phyloP scores from a whole-genome alignment of 2,329 filamentous ascomycete species.

The Claviceps sp. region DNA sequence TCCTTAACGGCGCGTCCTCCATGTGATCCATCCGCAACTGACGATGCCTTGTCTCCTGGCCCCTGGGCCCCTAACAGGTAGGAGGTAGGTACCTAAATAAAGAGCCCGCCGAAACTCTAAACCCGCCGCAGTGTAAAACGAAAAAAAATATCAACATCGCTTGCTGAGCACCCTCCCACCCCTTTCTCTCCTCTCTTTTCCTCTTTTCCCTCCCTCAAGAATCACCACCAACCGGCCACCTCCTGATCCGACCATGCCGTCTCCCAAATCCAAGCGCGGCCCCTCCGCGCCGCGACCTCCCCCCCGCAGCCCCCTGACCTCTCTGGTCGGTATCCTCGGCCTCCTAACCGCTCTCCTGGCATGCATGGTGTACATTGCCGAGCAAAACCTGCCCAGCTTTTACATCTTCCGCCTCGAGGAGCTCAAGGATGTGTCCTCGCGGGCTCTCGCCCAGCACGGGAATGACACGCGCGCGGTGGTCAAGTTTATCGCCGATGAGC shows the following conservation, averaged over 20 bases:
- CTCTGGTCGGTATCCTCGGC: constrained; percentile 34
- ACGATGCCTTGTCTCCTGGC: too few relatives aligned
- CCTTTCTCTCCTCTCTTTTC: background rate
- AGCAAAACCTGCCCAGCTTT: constrained; percentile 47
- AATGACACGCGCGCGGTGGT: constrained; percentile 63
- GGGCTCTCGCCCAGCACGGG: constrained; percentile 54
- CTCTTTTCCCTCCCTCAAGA: constrained; percentile 1
- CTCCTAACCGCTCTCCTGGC: constrained; percentile 41
- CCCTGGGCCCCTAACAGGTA: too few relatives aligned
- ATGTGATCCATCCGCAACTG: too few relatives aligned
- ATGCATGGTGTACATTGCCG: constrained; percentile 39
- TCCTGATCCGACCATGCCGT: background rate
- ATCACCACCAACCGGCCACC: too few relatives aligned
- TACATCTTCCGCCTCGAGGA: constrained; percentile 63
- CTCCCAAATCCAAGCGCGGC: constrained; percentile 7
- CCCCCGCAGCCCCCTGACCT: constrained; percentile 10
- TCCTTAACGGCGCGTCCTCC: too few relatives aligned
- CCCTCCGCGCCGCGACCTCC: constrained; percentile 1
- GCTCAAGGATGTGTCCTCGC: constrained; percentile 54
- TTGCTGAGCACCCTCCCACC: too few relatives aligned
- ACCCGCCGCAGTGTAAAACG: background rate
- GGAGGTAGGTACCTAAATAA: too few relatives aligned
- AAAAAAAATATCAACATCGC: too few relatives aligned
- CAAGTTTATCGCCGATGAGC: constrained; percentile 54
- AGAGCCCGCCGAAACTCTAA: background rate